Conservation (phyloP, 225 moss, liverwort and hornwort species). For the Marchantia paleacea region DNA sequence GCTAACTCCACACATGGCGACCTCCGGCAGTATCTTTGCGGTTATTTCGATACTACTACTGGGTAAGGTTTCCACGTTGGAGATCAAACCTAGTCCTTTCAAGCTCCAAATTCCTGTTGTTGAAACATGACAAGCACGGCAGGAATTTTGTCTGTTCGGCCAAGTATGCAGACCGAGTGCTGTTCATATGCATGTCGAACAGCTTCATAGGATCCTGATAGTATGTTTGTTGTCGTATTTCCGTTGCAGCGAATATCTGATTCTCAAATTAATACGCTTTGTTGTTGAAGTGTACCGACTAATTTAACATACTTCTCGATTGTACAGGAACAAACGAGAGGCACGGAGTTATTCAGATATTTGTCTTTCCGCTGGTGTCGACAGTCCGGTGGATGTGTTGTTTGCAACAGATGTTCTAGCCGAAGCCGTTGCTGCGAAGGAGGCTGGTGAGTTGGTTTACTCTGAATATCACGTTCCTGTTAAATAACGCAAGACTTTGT, state of each 20-base stretch:
- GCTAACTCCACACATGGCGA: slow-evolving; percentile 85
- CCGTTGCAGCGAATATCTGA: no score
- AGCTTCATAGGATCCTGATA: no score
- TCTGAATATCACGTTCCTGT: neutral
- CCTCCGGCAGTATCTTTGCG: slow-evolving; percentile 74
- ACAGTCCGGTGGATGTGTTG: slow-evolving; percentile 70
- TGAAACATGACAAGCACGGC: no score
- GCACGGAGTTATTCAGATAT: slow-evolving; percentile 83
- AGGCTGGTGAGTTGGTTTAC: slow-evolving; percentile 54
- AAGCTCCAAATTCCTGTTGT: neutral
- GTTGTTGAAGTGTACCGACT: neutral
- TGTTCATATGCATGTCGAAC: neutral
- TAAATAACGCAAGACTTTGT: no score
- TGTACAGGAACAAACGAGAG: slow-evolving; percentile 77
- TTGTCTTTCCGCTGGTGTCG: slow-evolving; percentile 80
- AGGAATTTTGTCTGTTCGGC: no score
- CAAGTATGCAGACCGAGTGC: no score
- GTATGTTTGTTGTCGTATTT: neutral
- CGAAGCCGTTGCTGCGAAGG: slow-evolving; percentile 87
- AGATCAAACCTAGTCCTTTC: neutral
- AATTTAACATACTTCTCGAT: neutral
- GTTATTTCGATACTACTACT: slow-evolving; percentile 94
- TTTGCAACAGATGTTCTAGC: slow-evolving; percentile 95
- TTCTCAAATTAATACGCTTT: neutral
- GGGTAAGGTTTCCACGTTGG: slow-evolving; percentile 44